Conservation (phyloP, 345 rosid genomes). For the Alliaria petiolata region DNA sequence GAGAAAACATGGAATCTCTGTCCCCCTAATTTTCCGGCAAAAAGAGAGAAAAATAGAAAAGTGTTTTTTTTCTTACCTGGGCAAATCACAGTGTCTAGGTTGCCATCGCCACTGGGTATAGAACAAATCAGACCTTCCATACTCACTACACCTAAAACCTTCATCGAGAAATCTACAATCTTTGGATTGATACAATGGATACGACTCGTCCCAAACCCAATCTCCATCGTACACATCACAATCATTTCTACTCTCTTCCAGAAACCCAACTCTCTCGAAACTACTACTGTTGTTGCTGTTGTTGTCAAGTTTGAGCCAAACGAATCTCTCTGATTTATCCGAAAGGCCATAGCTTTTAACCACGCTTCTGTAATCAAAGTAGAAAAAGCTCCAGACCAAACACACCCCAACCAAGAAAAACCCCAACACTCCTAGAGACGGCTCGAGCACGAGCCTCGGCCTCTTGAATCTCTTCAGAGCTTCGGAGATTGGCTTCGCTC, state of each 20-base stretch:
- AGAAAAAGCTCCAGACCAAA: conserved; percentile 61
- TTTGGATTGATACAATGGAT: conserved; percentile 81
- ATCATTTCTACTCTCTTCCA: conserved; percentile 47
- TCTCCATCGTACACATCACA: conserved; percentile 89
- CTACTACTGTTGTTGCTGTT: neutral
- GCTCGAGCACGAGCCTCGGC: conserved; percentile 55
- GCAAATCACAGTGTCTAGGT: conserved; percentile 75
- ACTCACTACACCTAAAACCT: conserved; percentile 84
- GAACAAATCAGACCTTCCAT: conserved; percentile 88
- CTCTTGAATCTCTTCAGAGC: conserved; percentile 61
- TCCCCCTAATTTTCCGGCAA: neutral
- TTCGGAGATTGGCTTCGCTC: conserved; percentile 35
- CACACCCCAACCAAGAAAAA: conserved; percentile 55
- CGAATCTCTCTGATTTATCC: conserved; percentile 53
- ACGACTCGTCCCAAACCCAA: conserved; percentile 92
- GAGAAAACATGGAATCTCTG: neutral
- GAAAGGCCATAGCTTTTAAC: conserved; percentile 48
- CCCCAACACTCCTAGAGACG: conserved; percentile 61
- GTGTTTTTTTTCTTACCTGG: conserved; percentile 53
- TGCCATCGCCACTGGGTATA: conserved; percentile 98
- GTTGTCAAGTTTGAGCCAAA: conserved; percentile 48
- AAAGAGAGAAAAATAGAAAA: neutral
- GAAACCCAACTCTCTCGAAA: conserved; percentile 54
- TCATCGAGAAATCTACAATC: conserved; percentile 81
- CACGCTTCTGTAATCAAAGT: conserved; percentile 57